phyloP scores from a whole-genome alignment of 371 early-diverging fungal genomes.

The Mucor racemosus region DNA sequence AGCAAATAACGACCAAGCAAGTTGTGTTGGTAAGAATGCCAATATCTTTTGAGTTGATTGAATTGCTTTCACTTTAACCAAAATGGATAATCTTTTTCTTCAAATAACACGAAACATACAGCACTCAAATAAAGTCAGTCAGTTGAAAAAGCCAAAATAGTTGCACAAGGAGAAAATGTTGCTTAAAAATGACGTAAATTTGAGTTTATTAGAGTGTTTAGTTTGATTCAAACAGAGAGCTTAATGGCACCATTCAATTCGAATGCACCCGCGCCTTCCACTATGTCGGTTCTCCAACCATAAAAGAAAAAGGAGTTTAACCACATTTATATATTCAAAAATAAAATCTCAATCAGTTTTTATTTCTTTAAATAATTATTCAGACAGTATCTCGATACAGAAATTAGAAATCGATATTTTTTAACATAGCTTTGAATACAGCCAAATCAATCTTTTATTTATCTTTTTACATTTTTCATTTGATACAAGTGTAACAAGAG shows the following conservation, averaged over 20 bases:
- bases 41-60: no score
- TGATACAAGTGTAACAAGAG: neutral
- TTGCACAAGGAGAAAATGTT: neutral
- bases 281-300: neutral
- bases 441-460: no score
- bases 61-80: no score
- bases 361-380: neutral
- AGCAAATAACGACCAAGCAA: no score
- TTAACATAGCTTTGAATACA: no score
- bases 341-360: neutral
- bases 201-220: neutral
- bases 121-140: slow-evolving; percentile 8
- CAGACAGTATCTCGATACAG: neutral
- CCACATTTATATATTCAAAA: neutral
- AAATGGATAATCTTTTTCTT: no score
- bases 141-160: neutral
- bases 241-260: slow-evolving; percentile 4
- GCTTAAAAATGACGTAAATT: neutral
- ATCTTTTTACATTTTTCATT: no score
- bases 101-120: no score
- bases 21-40: no score
- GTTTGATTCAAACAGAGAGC: neutral
- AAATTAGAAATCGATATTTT: neutral
- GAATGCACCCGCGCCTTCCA: neutral
- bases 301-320: slow-evolving; percentile 1